Evolutionary conservation across 805 yeast species (phyloP), one percentile per base, ranked within the genome.

Genomic region (Lipomyces chichibuensis): DNA sequence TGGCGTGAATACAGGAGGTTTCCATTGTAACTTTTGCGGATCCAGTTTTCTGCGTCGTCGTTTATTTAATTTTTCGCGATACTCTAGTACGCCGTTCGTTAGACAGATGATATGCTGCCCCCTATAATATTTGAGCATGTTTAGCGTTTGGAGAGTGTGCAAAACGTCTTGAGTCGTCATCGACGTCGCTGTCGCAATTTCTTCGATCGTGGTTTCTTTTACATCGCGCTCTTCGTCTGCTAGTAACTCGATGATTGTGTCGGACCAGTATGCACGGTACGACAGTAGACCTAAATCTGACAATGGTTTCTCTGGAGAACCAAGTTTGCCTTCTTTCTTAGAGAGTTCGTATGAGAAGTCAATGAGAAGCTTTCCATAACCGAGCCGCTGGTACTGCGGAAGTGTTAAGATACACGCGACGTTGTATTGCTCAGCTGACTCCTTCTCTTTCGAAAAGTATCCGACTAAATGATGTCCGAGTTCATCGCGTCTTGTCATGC

Each of bases 81-180:
- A 85, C 62, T 85, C 87, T 77, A 90, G 80, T 6, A 91, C 88
- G 59, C 90, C 95, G 72, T 92, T 96, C 33, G 96, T 94, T 62
- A 95, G 78, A 72, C 89, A 88, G 23, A 95, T 92, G 43, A 89
- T 87, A 77, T 95, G 98, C 79, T 95, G 98, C 20, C 98, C 99
- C 77, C 92, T 92, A 78, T 92, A 92, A 75, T 94, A 95, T 74
- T 92, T 85, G 72, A 96, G 82, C 84, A 95, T 92, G 75, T 91
- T 93, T 75, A 92, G 82, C 1, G 97, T 91, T 73, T 95, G 95
- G 64, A 96, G 84, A 0, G 99, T 95, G 77, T 95, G 98, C 59
- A 95, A 80, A 62, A 95, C 91, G 78, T 95, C 99, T 1, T 96
- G 90, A 1, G 98, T 92, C 11, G 99, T 95, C 97, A 95, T 94